Evolutionary conservation across 2,329 filamentous ascomycete species (phyloP).

Genomic region (Alternaria hordeiaustralica): DNA sequence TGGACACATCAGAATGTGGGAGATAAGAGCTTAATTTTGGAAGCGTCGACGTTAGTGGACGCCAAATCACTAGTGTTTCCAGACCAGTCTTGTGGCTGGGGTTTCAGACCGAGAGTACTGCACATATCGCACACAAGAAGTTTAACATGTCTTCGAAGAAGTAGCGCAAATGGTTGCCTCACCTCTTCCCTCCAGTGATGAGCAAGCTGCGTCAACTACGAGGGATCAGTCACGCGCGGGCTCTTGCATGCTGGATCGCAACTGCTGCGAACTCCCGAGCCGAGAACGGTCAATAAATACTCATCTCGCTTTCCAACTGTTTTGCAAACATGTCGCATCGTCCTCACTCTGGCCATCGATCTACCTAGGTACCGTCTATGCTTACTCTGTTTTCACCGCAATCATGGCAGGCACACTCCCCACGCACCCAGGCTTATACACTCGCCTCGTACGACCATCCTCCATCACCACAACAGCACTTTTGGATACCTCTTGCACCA

Average conservation of each 20-base stretch:
- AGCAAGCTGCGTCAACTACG: background rate
- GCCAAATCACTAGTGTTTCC: background rate
- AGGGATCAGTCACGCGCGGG: background rate
- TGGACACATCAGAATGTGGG: slow-evolving; percentile 90
- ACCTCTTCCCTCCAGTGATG: background rate
- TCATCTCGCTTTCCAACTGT: background rate
- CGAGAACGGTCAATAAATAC: background rate
- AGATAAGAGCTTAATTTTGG: slow-evolving; percentile 54
- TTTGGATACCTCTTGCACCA: slow-evolving; percentile 14
- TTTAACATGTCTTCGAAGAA: background rate
- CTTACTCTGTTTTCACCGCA: background rate
- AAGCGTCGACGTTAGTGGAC: background rate
- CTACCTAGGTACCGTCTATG: background rate
- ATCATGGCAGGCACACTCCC: slow-evolving; percentile 15
- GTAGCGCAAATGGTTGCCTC: background rate
- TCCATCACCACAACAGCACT: slow-evolving; percentile 14
- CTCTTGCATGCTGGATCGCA: background rate
- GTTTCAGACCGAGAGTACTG: background rate
- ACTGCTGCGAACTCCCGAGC: slow-evolving; percentile 9
- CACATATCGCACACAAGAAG: background rate
- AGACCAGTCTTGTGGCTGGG: background rate
- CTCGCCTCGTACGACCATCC: background rate
- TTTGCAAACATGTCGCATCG: background rate
- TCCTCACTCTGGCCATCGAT: background rate
- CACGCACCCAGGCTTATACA: background rate